Evolutionary conservation across 208 protist species (phyloP), one percentile per base, ranked within the genome.

Genomic region (Plasmodiophora brassicae): DNA sequence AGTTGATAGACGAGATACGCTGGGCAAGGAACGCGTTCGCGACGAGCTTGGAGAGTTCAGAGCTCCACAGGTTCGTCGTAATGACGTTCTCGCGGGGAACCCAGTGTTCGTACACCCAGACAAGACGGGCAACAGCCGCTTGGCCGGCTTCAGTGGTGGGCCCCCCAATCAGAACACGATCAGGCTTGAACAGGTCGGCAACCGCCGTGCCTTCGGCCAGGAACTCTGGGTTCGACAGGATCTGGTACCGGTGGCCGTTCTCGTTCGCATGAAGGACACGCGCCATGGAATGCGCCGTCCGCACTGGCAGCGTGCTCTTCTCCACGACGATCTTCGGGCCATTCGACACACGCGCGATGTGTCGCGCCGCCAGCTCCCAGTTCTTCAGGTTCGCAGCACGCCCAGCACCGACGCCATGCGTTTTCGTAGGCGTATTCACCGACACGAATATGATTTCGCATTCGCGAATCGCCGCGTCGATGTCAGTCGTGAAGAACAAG

Each of bases 151-250:
- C 90, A 28, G 90, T 91, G 45, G 93, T 72, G 0, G 93, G 86
- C 45, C 96, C 96, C 57, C 97, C 97, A 65, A 99, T 98, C 5
- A 99, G 94, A 5, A 99, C 96, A 85, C 97, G 93, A 90, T 98
- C 97, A 8, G 97, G 97, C 20, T 94, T 85, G 22, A 93, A 41
- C 5, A 99, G 92, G 89, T 99, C 96, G 25, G 78, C 50, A 43
- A 98, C 95, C 84, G 95, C 95, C 22, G 94, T 97, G 83, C 95
- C 97, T 93, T 99, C 97, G 10, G 97, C 96, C 0, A 99, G 92
- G 91, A 99, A 99, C 93, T 99, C 97, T 1, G 97, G 97, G 93
- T 98, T 98, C 86, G 95, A 98, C 8, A 98, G 90, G 45, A 98
- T 94, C 60, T 96, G 87, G 91, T 97, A 97, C n/a, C 87, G 54